Evolutionary conservation across 371 early-diverging fungal species (phyloP).

Genomic region (Synchytrium microbalum): DNA sequence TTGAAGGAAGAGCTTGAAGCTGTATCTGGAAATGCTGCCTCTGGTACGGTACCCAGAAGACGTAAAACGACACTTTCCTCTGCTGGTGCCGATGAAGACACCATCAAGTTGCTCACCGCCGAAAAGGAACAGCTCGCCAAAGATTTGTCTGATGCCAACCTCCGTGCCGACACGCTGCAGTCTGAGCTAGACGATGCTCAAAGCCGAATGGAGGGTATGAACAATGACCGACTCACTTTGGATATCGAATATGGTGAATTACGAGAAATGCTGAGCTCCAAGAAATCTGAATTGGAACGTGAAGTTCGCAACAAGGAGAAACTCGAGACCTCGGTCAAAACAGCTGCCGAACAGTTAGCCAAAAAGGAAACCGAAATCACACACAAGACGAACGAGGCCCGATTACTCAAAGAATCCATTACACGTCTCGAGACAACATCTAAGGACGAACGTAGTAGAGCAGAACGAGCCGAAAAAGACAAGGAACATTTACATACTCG

Average conservation of each 20-base stretch:
- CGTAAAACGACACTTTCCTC: background rate
- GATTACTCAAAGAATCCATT: background rate
- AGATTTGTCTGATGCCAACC: background rate
- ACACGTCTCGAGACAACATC: background rate
- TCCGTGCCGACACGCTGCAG: background rate
- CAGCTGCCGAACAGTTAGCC: background rate
- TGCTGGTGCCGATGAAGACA: background rate
- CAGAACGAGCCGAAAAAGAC: conserved; percentile 18
- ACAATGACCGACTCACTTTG: background rate
- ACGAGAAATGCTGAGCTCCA: background rate
- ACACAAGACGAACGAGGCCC: background rate
- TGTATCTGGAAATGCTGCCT: background rate
- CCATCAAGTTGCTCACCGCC: background rate
- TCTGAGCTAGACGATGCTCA: background rate
- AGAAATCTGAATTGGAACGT: background rate
- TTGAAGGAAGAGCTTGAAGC: background rate
- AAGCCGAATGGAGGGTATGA: background rate
- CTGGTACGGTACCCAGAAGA: background rate
- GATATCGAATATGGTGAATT: background rate
- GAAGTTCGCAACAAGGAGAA: background rate
- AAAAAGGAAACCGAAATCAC: background rate
- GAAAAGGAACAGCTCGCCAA: background rate
- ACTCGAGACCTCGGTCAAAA: background rate
- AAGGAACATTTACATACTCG: conserved; percentile 34
- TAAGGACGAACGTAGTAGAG: background rate